phyloP scores from a whole-genome alignment of 1,284 basidiomycete genomes.

The Trichosporon sp. region DNA sequence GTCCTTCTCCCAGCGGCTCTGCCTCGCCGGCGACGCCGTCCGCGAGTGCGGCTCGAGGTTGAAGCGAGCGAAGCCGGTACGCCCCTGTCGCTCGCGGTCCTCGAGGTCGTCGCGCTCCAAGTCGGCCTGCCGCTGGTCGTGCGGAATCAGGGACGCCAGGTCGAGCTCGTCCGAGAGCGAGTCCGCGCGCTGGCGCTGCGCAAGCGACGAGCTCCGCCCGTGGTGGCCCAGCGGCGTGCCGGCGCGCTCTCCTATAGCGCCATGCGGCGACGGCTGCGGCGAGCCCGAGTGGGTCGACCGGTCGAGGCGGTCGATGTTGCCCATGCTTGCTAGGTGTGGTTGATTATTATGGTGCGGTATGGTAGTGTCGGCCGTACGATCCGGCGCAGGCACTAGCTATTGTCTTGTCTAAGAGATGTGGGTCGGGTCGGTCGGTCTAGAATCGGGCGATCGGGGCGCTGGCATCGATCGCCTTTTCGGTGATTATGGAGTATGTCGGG shows the following conservation, averaged over 20 bases:
- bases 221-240: neutral
- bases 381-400: neutral
- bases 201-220: neutral
- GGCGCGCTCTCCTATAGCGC: constrained; percentile 21
- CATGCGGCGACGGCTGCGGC: constrained; percentile 19
- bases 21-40: neutral
- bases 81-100: neutral
- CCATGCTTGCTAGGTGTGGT: neutral
- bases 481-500: neutral
- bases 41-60: neutral
- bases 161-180: constrained; percentile 21
- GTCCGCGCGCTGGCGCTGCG: constrained; percentile 2
- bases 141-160: constrained; percentile 21
- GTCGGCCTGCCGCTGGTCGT: constrained; percentile 23
- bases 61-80: neutral
- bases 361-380: neutral
- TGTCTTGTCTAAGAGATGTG: neutral
- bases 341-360: neutral
- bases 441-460: neutral
- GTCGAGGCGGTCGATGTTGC: constrained; percentile 9
- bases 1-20: neutral
- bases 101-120: constrained; percentile 14
- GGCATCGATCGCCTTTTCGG: neutral
- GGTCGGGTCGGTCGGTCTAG: too few relatives aligned
- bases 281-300: constrained; percentile 13